phyloP scores from a whole-genome alignment of 257 asterid genomes.

The Verbascum thapsus region DNA sequence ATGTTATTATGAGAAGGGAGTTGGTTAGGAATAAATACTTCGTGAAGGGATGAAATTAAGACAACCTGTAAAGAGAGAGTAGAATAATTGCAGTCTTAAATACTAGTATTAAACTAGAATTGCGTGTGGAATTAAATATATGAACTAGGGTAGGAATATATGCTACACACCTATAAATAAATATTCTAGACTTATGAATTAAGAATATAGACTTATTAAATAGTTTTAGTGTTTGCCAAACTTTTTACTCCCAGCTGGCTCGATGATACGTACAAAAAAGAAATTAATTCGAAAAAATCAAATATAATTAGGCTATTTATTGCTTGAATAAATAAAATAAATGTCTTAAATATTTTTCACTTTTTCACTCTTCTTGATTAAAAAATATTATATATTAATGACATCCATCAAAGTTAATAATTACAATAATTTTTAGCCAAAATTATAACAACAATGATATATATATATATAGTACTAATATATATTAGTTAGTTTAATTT shows the following conservation, averaged over 20 bases:
- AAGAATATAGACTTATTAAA: background rate
- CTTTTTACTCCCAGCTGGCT: background rate
- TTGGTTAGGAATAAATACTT: conserved; percentile 16
- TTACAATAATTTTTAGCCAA: too few relatives aligned
- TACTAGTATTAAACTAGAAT: conserved; percentile 23
- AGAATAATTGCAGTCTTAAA: conserved; percentile 1
- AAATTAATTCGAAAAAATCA: too few relatives aligned
- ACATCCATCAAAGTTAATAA: too few relatives aligned
- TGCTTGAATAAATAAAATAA: too few relatives aligned
- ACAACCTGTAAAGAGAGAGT: conserved; percentile 40
- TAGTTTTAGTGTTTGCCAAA: background rate
- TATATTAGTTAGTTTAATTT: too few relatives aligned
- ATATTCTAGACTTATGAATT: background rate
- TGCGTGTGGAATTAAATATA: conserved; percentile 24
- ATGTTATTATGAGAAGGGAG: conserved; percentile 4
- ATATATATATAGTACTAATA: too few relatives aligned
- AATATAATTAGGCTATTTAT: too few relatives aligned
- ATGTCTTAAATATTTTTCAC: too few relatives aligned
- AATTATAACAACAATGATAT: too few relatives aligned
- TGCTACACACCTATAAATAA: background rate
- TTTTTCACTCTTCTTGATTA: too few relatives aligned
- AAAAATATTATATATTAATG: too few relatives aligned
- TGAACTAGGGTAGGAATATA: conserved; percentile 14
- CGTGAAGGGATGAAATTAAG: conserved; percentile 17
- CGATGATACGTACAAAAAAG: too few relatives aligned